These are phyloP conservation scores for Dichomitus squalens DNA, from an alignment of 1,284 basidiomycete species.

Conservation along the genomic window DNA sequence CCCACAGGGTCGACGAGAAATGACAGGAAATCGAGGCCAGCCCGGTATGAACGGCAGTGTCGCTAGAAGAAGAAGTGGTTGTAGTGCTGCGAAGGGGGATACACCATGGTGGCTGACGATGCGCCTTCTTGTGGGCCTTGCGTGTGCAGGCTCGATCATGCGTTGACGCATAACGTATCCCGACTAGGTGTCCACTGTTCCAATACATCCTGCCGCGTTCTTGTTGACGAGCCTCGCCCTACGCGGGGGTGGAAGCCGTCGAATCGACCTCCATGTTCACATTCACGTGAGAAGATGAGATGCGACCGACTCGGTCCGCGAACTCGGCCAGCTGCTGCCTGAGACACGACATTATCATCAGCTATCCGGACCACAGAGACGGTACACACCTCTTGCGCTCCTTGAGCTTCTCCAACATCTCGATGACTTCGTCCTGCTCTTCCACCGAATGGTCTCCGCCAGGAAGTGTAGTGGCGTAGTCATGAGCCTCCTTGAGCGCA, in stretches of 20 bases:
- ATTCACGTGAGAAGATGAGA: conserved; percentile 25
- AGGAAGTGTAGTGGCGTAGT: conserved; percentile 54
- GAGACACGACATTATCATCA: background rate
- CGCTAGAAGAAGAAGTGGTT: conserved; percentile 4
- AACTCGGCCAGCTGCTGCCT: conserved; percentile 48
- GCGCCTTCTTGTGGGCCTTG: background rate
- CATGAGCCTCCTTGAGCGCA: conserved; percentile 55
- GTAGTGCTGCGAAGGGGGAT: background rate
- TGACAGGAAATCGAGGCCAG: background rate
- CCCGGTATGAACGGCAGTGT: conserved; percentile 4
- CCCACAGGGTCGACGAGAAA: background rate
- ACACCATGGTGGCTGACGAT: background rate
- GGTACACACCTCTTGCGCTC: conserved; percentile 56
- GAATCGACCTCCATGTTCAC: conserved; percentile 54
- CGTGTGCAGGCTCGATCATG: background rate
- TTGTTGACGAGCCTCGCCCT: background rate
- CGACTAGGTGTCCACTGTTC: background rate
- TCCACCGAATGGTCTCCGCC: conserved; percentile 66
- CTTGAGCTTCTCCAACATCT: conserved; percentile 59
- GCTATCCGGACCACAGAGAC: background rate
- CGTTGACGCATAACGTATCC: background rate
- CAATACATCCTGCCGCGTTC: too few species aligned
- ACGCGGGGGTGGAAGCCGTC: conserved; percentile 50
- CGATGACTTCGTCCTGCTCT: conserved; percentile 67
- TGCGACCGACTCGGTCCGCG: conserved; percentile 33